Conservation (phyloP, 257 asterid genomes). For the Capsicum rhomboideum region DNA sequence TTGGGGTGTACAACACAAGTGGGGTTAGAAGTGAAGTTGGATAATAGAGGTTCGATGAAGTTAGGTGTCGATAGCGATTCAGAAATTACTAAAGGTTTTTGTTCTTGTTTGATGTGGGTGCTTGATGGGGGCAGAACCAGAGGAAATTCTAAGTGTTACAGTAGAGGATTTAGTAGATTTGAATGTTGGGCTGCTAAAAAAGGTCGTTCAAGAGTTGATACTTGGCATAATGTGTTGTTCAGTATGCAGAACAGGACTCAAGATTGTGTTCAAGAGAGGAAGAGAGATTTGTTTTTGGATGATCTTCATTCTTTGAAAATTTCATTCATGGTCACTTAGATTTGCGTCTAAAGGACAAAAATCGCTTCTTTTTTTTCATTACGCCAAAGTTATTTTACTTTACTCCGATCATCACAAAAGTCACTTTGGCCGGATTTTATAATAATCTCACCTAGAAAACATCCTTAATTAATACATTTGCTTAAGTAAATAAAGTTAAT, state of each 20-base stretch:
- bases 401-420: no score
- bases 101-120: constrained; percentile 66
- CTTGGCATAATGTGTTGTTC: constrained; percentile 73
- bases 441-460: no score
- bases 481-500: no score
- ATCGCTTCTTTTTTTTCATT: no score
- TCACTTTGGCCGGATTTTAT: no score
- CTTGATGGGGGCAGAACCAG: constrained; percentile 60
- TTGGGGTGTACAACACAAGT: constrained; percentile 40
- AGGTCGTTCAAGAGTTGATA: constrained; percentile 60
- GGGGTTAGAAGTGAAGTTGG: constrained; percentile 35
- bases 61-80: constrained; percentile 65
- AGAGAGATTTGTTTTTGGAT: background rate
- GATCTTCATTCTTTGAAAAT: constrained; percentile 19
- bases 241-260: constrained; percentile 65
- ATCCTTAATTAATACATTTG: no score
- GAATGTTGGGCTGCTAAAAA: constrained; percentile 56
- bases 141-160: constrained; percentile 47
- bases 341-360: no score
- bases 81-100: constrained; percentile 74
- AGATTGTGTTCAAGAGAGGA: constrained; percentile 29
- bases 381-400: no score
- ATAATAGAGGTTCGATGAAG: constrained; percentile 18
- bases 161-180: constrained; percentile 57
- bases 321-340: no score